Percentiles rank a stretch among this genome's conserved stretches.
Evolutionary conservation across 2,329 filamentous ascomycete genomes (phyloP).

Genomic region (Curvularia hawaiiensis): DNA sequence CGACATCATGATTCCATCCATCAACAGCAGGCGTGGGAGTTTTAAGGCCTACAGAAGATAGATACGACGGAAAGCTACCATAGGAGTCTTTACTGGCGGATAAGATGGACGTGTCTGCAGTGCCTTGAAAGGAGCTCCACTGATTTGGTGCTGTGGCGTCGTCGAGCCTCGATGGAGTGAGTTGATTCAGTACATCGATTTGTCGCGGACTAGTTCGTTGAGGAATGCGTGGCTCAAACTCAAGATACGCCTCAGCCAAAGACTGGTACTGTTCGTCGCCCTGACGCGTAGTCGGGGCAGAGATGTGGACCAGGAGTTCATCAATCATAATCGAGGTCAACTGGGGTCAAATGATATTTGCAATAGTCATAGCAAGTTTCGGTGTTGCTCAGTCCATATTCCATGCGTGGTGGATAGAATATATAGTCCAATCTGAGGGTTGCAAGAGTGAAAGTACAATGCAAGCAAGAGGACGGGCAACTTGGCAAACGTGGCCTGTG

Average conservation of each 20-base stretch:
- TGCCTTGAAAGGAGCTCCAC: background rate
- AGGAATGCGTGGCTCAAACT: conserved; percentile 35
- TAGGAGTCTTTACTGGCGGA: conserved; percentile 37
- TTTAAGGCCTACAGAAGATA: conserved; percentile 18
- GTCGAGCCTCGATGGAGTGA: background rate
- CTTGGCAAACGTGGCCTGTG: conserved; percentile 8
- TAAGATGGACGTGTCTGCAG: conserved; percentile 9
- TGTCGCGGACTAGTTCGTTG: background rate
- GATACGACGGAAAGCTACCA: conserved; percentile 41
- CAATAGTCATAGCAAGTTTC: conserved; percentile 16
- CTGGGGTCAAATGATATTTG: conserved; percentile 5
- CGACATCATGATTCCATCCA: background rate
- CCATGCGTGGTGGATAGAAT: background rate
- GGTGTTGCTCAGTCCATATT: background rate
- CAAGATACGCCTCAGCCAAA: conserved; percentile 49
- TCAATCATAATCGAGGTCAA: conserved; percentile 34
- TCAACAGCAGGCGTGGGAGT: background rate
- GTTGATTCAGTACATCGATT: background rate
- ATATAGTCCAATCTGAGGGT: background rate
- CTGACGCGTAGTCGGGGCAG: conserved; percentile 48
- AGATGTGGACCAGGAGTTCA: conserved; percentile 54
- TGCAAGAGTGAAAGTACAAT: background rate
- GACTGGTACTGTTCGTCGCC: conserved; percentile 51
- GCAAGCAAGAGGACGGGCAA: background rate
- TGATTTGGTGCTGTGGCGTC: background rate